phyloP scores from a whole-genome alignment of 2,329 filamentous ascomycete genomes.

The Magnaporthales sp. region DNA sequence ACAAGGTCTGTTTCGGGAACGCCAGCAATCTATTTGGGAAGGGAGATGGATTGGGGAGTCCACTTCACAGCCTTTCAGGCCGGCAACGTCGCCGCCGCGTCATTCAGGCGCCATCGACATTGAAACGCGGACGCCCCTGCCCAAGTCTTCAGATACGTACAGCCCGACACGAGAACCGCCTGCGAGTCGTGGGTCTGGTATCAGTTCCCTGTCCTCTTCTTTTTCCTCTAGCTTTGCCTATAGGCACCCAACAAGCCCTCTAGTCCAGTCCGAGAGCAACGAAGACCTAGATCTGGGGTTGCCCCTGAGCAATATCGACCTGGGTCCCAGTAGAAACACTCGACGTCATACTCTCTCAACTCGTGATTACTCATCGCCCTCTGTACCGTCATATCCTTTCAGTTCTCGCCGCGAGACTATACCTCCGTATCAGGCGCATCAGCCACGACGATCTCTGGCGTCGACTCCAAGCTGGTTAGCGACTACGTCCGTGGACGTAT shows the following conservation, averaged over 20 bases:
- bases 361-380: conserved; percentile 37
- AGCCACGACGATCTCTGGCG: conserved; percentile 66
- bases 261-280: conserved; percentile 83
- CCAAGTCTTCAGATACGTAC: background rate
- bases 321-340: conserved; percentile 29
- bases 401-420: conserved; percentile 47
- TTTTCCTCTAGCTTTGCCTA: conserved; percentile 74
- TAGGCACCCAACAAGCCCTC: conserved; percentile 81
- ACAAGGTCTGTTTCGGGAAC: background rate
- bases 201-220: conserved; percentile 57
- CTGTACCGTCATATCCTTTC: conserved; percentile 23
- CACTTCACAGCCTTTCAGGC: conserved; percentile 23
- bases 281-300: conserved; percentile 62
- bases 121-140: background rate
- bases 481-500: conserved; percentile 22
- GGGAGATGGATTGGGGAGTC: conserved; percentile 18
- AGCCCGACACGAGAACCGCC: background rate
- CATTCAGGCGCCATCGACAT: conserved; percentile 23
- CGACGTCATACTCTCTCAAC: conserved; percentile 68
- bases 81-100: conserved; percentile 47
- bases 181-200: conserved; percentile 23
- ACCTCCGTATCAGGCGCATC: conserved; percentile 67
- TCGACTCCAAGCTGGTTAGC: conserved; percentile 40
- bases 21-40: background rate
- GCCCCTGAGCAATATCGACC: conserved; percentile 40